Evolutionary conservation across 495 filamentous ascomycete genomes (phyloP).

Genomic region (Tetracladium setigerum): DNA sequence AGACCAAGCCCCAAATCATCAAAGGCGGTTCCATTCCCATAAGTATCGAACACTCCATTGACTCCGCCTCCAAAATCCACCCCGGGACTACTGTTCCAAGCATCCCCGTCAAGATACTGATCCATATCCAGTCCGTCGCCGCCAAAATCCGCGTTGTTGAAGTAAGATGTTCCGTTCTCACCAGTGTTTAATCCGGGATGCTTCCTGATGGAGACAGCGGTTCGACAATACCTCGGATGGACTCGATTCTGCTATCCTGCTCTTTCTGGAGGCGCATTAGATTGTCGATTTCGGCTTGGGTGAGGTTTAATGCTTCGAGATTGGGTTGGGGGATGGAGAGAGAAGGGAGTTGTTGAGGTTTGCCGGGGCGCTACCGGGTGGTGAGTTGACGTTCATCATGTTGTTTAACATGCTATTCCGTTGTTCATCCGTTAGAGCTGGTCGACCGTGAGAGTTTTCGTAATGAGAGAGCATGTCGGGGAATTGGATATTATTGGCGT

Average conservation of each 20-base stretch:
- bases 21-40: background rate
- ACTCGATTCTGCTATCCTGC: constrained; percentile 62
- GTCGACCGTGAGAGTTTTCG: constrained; percentile 53
- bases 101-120: constrained; percentile 57
- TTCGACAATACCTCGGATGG: constrained; percentile 60
- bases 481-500: constrained; percentile 51
- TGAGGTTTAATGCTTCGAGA: constrained; percentile 55
- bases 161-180: constrained; percentile 30
- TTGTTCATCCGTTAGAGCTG: constrained; percentile 67
- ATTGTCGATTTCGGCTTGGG: constrained; percentile 64
- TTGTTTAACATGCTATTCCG: constrained; percentile 72
- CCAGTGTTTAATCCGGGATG: constrained; percentile 63
- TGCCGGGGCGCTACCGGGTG: constrained; percentile 5
- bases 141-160: constrained; percentile 14
- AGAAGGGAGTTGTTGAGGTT: constrained; percentile 34
- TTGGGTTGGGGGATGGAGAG: constrained; percentile 45
- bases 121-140: constrained; percentile 51
- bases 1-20: background rate
- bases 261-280: constrained; percentile 65
- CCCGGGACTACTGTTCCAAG: constrained; percentile 36
- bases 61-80: constrained; percentile 7
- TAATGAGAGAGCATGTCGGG: constrained; percentile 66
- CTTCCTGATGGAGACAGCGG: constrained; percentile 72
- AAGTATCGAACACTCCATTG: background rate
- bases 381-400: constrained; percentile 45